These are phyloP conservation scores for Musa troglodytarum DNA, from an alignment of 176 grass and related monocot genomes.

Conservation along the genomic window DNA sequence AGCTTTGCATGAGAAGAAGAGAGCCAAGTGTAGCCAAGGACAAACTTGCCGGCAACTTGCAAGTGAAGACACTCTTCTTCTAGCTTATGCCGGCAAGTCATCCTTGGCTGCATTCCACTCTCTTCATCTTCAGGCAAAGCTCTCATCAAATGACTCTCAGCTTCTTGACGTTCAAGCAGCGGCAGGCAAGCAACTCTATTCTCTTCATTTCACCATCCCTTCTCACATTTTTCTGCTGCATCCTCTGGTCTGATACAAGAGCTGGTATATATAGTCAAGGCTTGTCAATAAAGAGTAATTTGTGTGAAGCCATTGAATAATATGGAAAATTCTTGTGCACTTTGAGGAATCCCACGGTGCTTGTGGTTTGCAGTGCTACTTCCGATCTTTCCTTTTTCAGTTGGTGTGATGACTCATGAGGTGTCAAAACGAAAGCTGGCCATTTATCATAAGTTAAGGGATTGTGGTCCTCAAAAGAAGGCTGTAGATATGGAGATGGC, in stretches of 20 bases:
- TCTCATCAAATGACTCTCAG: background rate
- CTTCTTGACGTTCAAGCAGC: background rate
- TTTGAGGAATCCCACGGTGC: background rate
- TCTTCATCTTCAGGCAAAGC: constrained; percentile 17
- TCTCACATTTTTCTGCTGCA: background rate
- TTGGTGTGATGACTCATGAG: background rate
- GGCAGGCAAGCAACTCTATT: background rate
- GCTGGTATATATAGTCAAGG: constrained; percentile 6
- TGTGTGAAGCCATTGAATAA: background rate
- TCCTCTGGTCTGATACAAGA: background rate
- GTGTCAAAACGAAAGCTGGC: background rate
- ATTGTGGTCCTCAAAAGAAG: background rate
- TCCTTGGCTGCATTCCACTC: constrained; percentile 24
- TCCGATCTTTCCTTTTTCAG: background rate
- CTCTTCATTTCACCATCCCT: background rate
- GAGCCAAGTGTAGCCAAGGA: constrained; percentile 23
- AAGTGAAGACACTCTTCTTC: background rate
- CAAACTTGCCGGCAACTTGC: constrained; percentile 16
- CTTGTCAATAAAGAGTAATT: too few relatives aligned
- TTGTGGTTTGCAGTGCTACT: background rate
- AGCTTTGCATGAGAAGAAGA: constrained; percentile 21
- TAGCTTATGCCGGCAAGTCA: constrained; percentile 18
- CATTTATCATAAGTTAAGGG: background rate
- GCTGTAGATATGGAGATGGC: background rate
- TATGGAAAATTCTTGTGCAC: background rate